Conservation (phyloP, 2,329 filamentous ascomycete species). For the Colletotrichum liriopes region DNA sequence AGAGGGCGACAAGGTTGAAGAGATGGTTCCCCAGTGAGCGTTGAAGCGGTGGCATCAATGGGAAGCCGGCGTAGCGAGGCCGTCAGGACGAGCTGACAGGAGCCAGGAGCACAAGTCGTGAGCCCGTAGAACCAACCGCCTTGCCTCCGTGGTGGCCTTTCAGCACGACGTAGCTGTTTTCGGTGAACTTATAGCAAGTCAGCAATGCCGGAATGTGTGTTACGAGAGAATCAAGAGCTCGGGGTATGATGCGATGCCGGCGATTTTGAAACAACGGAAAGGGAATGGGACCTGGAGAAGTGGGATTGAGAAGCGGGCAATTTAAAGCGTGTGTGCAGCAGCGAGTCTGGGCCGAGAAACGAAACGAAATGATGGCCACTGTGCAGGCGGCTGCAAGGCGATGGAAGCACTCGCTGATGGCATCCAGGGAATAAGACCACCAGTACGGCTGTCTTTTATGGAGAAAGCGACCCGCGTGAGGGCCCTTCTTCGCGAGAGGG, state of each 20-base stretch:
- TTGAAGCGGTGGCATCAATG: neutral
- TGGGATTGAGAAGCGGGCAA: constrained; percentile 30
- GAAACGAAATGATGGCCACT: constrained; percentile 32
- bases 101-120: neutral
- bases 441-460: constrained; percentile 35
- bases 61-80: neutral
- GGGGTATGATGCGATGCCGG: constrained; percentile 20
- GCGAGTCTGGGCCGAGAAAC: constrained; percentile 27
- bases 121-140: neutral
- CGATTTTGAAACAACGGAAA: constrained; percentile 29
- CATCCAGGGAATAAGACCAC: constrained; percentile 24
- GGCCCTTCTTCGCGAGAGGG: constrained; percentile 16
- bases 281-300: constrained; percentile 14
- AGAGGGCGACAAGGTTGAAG: neutral
- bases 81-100: constrained; percentile 5
- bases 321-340: constrained; percentile 35
- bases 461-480: constrained; percentile 23
- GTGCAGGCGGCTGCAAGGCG: constrained; percentile 30
- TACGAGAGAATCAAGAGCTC: neutral
- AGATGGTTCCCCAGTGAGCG: neutral
- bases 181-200: neutral
- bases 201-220: neutral
- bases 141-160: neutral
- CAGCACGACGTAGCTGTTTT: neutral
- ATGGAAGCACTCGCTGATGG: constrained; percentile 27